Base-by-base conservation (phyloP, 805 yeast genomes). In the Yarrowia hollandica region DNA sequence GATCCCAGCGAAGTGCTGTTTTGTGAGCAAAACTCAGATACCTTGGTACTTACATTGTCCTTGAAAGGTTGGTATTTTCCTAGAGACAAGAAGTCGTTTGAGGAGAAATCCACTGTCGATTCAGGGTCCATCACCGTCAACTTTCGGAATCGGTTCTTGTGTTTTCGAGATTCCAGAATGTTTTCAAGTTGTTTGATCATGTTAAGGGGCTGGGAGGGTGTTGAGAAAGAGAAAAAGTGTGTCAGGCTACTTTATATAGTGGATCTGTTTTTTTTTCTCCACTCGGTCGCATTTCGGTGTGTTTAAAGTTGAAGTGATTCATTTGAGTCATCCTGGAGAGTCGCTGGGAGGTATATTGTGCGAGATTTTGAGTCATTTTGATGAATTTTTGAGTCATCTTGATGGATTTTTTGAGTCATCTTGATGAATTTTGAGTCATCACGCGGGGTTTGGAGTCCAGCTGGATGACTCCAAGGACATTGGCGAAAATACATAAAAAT, bases 61-160 rank as follows among this genome's bases (percentile, higher is more conserved):
- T 60, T 55, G 30, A 64, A 48, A 5, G 23, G 39, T 10, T 26
- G 26, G 31, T 46, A 54, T 9, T 28, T 22, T 7, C 55, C 25
- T 15, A 66, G 58, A 4, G 66, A 63, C 16, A 65, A 34, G 15
- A 61, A 65, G 33, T 65, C 68, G 57, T 65, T 65, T 25, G 65
- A 62, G 1, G 68, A 65, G 39, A 65, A 66, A 44, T 65, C 68
- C 16, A 59, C 26, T 0, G 33, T 35, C 10, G 30, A 15, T 11
- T 37, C 28, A 9, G 58, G 44, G 14, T 48, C 55, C 55, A 52
- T 25, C 25, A 52, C 31, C 2, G 58, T 52, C 25, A 52, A 33
- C 15, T 37, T 52, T 11, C 58, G 33, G n/a, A 35, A 52, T n/a
- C 58, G 23, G 19, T 52, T 28, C n/a, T 52, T 52, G 18, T 16